Percentiles rank a stretch among this genome's conserved stretches.
phyloP scores from a whole-genome alignment of 257 asterid species.

The Dorcoceras hygrometricum region DNA sequence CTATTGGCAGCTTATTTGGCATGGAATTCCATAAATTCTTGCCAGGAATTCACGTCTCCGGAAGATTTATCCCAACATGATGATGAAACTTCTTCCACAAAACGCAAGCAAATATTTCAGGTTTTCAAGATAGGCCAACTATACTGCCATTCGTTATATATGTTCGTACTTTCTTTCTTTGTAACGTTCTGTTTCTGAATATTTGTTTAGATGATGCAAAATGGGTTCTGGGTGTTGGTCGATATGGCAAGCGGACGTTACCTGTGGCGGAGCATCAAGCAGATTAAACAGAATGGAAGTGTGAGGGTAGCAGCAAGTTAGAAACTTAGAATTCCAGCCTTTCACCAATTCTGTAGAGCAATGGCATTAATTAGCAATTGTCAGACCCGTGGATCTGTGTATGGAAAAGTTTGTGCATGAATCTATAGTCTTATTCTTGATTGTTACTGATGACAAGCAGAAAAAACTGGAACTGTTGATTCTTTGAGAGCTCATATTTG shows the following conservation, averaged over 20 bases:
- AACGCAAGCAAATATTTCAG: conserved; percentile 17
- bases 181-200: too few relatives aligned
- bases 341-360: too few relatives aligned
- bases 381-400: too few relatives aligned
- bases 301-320: too few relatives aligned
- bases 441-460: neutral
- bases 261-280: conserved; percentile 42
- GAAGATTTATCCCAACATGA: conserved; percentile 14
- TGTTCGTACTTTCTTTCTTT: neutral
- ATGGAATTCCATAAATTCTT: conserved; percentile 36
- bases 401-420: neutral
- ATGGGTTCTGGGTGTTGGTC: conserved; percentile 43
- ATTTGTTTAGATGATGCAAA: conserved; percentile 28
- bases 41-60: conserved; percentile 12
- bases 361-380: too few relatives aligned
- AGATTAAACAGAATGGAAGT: conserved; percentile 10
- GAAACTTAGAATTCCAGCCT: too few relatives aligned
- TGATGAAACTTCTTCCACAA: neutral
- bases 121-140: conserved; percentile 14
- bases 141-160: too few relatives aligned
- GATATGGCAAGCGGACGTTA: conserved; percentile 58
- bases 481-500: neutral
- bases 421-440: neutral
- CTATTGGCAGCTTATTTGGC: conserved; percentile 49
- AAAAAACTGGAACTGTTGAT: neutral